Percentiles rank a stretch among this genome's conserved stretches.
Conservation (phyloP, 176 grass and related monocot species). For the Rhynchospora breviuscula region DNA sequence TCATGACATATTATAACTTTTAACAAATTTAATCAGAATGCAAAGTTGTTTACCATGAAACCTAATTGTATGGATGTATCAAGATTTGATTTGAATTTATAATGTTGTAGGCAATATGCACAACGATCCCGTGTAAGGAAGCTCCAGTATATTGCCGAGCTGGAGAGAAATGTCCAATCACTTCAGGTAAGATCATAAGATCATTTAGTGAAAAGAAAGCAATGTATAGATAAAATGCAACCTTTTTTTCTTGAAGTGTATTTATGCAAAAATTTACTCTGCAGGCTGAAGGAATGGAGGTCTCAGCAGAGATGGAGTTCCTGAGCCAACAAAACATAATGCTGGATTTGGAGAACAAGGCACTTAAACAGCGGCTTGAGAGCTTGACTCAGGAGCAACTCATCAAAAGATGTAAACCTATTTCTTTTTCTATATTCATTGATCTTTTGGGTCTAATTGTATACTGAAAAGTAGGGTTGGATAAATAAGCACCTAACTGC, state of each 20-base stretch:
- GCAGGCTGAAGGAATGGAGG: slow-evolving; percentile 71
- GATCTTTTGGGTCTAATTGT: neutral
- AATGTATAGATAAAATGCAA: neutral
- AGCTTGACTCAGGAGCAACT: slow-evolving; percentile 79
- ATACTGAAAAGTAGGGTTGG: neutral
- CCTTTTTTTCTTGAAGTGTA: neutral
- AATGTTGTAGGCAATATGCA: slow-evolving; percentile 75
- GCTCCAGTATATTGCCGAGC: slow-evolving; percentile 96
- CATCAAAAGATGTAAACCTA: slow-evolving; percentile 74
- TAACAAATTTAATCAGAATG: neutral
- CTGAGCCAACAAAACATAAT: slow-evolving; percentile 91
- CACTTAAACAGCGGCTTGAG: slow-evolving; percentile 86
- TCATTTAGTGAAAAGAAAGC: neutral
- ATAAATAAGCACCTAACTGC: neutral
- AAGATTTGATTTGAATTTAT: neutral
- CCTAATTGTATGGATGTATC: neutral
- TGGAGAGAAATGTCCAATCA: slow-evolving; percentile 81
- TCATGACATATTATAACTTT: neutral
- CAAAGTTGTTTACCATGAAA: neutral
- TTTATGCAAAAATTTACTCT: slow-evolving; percentile 10
- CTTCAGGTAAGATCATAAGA: slow-evolving; percentile 48
- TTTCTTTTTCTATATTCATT: neutral
- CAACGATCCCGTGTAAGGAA: slow-evolving; percentile 88
- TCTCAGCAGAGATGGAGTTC: slow-evolving; percentile 93
- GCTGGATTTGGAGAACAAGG: slow-evolving; percentile 87